Evolutionary conservation across 208 protist species (phyloP), one percentile per base, ranked within the genome.

Genomic region (Wallacemonas sp.): DNA sequence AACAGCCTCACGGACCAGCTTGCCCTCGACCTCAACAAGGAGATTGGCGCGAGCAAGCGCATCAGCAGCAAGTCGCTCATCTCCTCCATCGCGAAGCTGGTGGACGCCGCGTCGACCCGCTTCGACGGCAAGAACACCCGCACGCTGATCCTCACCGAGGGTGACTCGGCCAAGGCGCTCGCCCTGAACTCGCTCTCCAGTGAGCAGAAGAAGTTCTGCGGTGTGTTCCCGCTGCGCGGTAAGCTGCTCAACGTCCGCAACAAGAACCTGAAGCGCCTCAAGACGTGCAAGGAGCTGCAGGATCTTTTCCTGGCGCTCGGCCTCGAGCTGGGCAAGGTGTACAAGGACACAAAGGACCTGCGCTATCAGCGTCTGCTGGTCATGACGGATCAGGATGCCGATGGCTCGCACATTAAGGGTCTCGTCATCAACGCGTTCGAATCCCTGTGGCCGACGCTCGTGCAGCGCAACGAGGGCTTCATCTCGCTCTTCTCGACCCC

Each of bases 381-480:
- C 33, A 99, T 99, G 99, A 97, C 98, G 1, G 99, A 99, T 95
- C 95, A 98, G 87, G 99, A 99, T 91, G 91, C 97, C 34, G 99
- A 99, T 88, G 99, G 99, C n/a, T 99, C 99, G 52, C 99, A 99
- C 87, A 99, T 99, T 79, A 99, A 99, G 74, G 99, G 99, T 54
- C 88, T 99, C 17, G 76, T 99, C 30, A 99, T 99, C 79, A 99
- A 99, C 89, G 97, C 99, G 54, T 91, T 99, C 36, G 98, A 99
- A 81, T 89, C 92, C 30, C 98, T 99, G 72, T 99, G 99, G 98
- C 99, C 99, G 24, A 68, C 72, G 16, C 82, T 99, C 23, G 81
- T 99, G 54, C 79, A 90, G 61, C 75, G 84, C 36, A 87, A 88
- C 64, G 83, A 84, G 9, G 92, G 92, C 55, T 95, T 89, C 78